phyloP scores from a whole-genome alignment of 108 stramenopile genomes.

The Epipyxis sp. region DNA sequence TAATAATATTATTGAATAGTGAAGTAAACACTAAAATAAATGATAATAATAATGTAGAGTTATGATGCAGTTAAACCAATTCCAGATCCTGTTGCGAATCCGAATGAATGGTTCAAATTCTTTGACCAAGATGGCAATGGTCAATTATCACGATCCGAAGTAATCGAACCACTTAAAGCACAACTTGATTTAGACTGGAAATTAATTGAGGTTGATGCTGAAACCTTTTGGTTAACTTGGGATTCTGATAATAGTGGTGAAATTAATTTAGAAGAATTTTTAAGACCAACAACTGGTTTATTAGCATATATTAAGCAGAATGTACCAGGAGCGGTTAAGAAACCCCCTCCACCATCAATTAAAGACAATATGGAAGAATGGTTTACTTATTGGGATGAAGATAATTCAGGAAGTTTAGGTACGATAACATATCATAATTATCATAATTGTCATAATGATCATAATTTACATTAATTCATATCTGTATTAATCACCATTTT shows the following conservation, averaged over 20 bases:
- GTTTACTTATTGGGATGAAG: constrained; percentile 35
- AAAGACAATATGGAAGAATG: neutral
- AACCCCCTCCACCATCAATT: constrained; percentile 21
- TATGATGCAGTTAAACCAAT: no score
- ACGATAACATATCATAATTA: no score
- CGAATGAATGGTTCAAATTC: constrained; percentile 35
- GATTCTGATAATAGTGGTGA: constrained; percentile 9
- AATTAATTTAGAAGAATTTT: neutral
- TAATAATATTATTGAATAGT: no score
- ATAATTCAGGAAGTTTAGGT: neutral
- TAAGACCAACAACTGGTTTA: neutral
- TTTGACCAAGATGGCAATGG: constrained; percentile 13
- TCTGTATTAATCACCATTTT: no score
- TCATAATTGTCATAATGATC: no score
- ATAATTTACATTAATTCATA: no score
- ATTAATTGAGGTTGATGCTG: neutral
- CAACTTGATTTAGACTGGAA: constrained; percentile 8
- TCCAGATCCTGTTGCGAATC: no score
- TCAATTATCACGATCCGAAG: neutral
- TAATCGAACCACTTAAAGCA: neutral
- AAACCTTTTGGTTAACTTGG: constrained; percentile 4
- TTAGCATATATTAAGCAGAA: neutral
- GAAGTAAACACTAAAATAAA: no score
- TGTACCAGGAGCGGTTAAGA: no score
- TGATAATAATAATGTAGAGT: no score